These are phyloP conservation scores for Colletotrichum liaoningense DNA, from an alignment of 2,329 filamentous ascomycete species.

Conservation along the genomic window DNA sequence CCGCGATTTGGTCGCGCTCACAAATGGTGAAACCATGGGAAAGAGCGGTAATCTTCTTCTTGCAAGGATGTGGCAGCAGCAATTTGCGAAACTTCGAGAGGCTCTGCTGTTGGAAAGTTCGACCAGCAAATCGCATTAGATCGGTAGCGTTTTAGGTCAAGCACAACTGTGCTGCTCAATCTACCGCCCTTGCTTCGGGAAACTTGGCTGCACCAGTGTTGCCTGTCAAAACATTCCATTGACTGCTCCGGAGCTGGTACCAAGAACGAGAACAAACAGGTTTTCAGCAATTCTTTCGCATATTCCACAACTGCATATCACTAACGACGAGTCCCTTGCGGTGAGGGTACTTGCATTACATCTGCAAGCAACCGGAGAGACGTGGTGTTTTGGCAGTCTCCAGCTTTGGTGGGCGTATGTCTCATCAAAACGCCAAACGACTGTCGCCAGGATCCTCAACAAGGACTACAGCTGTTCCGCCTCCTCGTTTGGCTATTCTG, in stretches of 20 bases:
- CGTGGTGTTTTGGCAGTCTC: background rate
- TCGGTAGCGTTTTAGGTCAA: background rate
- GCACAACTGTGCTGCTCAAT: background rate
- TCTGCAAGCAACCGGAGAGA: constrained; percentile 15
- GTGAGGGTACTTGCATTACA: constrained; percentile 24
- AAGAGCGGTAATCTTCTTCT: background rate
- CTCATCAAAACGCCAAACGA: constrained; percentile 1
- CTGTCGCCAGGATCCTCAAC: background rate
- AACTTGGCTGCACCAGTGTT: background rate
- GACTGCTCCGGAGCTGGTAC: background rate
- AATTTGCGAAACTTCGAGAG: background rate
- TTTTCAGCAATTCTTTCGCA: background rate
- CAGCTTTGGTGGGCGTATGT: background rate
- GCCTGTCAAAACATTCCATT: constrained; percentile 4
- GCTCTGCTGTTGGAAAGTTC: background rate
- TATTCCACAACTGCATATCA: background rate
- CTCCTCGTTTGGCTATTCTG: background rate
- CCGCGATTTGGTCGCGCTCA: background rate
- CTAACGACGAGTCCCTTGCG: constrained; percentile 7
- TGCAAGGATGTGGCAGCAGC: background rate
- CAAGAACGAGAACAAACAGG: background rate
- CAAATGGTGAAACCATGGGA: background rate
- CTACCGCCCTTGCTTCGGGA: background rate
- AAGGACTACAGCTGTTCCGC: background rate
- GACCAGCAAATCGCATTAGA: background rate